Conservation (phyloP, 495 filamentous ascomycete genomes). For the Penicillium ochrochloron region DNA sequence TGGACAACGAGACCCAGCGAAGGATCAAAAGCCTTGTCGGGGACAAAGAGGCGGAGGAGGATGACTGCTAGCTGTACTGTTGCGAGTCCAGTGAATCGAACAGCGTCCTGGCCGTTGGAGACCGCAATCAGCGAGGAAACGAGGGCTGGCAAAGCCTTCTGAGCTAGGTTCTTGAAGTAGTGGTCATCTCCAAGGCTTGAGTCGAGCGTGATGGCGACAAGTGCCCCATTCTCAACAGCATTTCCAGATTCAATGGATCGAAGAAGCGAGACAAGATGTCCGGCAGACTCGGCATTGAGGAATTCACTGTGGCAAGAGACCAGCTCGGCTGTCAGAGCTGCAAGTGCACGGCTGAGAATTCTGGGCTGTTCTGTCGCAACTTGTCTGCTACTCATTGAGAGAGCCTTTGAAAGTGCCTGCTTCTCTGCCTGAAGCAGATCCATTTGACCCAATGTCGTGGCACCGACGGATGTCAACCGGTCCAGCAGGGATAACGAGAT, state of each 20-base stretch:
- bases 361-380: constrained; percentile 52
- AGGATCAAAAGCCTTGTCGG: constrained; percentile 85
- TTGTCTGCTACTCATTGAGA: constrained; percentile 51
- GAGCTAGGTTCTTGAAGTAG: constrained; percentile 41
- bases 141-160: constrained; percentile 40
- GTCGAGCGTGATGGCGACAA: constrained; percentile 27
- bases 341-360: constrained; percentile 52
- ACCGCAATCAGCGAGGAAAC: constrained; percentile 31
- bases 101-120: constrained; percentile 18
- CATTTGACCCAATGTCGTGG: constrained; percentile 63
- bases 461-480: constrained; percentile 56
- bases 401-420: constrained; percentile 59
- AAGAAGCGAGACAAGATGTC: constrained; percentile 33
- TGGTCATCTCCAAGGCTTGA: constrained; percentile 35
- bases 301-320: constrained; percentile 48
- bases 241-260: constrained; percentile 29
- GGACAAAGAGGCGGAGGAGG: constrained; percentile 77
- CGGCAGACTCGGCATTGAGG: constrained; percentile 37
- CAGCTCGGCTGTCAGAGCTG: constrained; percentile 54
- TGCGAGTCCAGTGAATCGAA: constrained; percentile 36
- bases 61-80: constrained; percentile 47
- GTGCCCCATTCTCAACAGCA: constrained; percentile 18
- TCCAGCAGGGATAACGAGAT: constrained; percentile 60
- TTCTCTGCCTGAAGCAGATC: constrained; percentile 69
- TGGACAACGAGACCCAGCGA: constrained; percentile 76